Base-by-base conservation (phyloP, 768 basidiomycete species). In the Dioszegia crocea region DNA sequence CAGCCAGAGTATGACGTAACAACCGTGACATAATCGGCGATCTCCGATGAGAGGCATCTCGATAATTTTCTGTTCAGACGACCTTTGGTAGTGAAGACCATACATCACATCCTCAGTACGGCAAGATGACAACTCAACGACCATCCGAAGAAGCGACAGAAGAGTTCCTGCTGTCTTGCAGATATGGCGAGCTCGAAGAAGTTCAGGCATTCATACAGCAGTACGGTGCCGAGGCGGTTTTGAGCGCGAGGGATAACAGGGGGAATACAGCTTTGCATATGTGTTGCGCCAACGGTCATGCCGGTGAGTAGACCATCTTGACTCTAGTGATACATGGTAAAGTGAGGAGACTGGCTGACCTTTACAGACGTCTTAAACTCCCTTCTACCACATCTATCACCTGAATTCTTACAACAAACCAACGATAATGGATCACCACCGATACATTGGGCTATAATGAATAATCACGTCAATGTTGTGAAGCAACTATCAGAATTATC, bases 361-460 rank as follows among this genome's bases (percentile, higher is more conserved):
- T 29, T 12, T 0, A 10, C 31, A 94, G 91, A 91, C 64, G 73
- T 89, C 10, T 82, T 96, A 44, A 80, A 85, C 46, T 85, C 84
- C 67, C 81, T 97, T 14, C 81, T 94, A 3, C 83, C 89, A 1
- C 73, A 84, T 54, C 66, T 83, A 17, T 76, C 81, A 2, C 73
- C 86, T 11, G 74, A 81, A 2, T 76, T 89, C 6, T 70, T 91
- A 21, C 78, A 84, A 1, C 78, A 80, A 0, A 83, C 83, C 59
- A 97, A 96, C 71, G 75, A 74, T 27, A 81, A 88, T 0, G 82
- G 84, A 51, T 93, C 92, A 24, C 93, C 89, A 2, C 82, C 93
- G 6, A 78, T 96, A 5, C 93, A 97, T 70, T 96, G 92, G 92
- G 91, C 92, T 0, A 84, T 88, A 2, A 76, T 91, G 39, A 97